Evolutionary conservation across 768 basidiomycete genomes (phyloP).

Genomic region (Kwoniella heveanensis): DNA sequence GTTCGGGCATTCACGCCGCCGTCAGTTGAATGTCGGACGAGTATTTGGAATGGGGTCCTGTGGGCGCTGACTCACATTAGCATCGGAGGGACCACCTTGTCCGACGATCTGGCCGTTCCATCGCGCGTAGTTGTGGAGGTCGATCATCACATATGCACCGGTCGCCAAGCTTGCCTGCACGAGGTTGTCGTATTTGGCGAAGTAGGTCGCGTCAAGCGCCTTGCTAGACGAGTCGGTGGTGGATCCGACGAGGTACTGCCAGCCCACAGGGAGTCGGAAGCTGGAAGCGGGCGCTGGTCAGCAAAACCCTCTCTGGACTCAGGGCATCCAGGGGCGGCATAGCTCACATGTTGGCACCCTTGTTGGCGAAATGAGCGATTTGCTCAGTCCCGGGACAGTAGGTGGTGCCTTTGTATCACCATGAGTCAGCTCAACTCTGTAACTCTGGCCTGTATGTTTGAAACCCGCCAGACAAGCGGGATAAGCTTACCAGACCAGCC

Average conservation of each 20-base stretch:
- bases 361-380: constrained; percentile 65
- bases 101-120: constrained; percentile 67
- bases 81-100: constrained; percentile 66
- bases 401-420: constrained; percentile 5
- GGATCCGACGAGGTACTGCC: constrained; percentile 63
- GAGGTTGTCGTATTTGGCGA: constrained; percentile 60
- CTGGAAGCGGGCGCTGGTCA: constrained; percentile 57
- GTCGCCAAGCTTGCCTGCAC: constrained; percentile 61
- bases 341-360: constrained; percentile 58
- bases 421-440: too few species aligned
- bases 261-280: constrained; percentile 66
- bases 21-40: too few species aligned
- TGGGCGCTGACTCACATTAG: constrained; percentile 30
- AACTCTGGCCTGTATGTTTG: too few species aligned
- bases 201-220: constrained; percentile 59
- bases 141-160: constrained; percentile 63
- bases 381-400: constrained; percentile 58
- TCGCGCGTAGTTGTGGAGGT: constrained; percentile 66
- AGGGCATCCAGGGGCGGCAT: constrained; percentile 2
- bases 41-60: too few species aligned
- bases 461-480: not conserved
- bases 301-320: constrained; percentile 53
- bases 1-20: too few species aligned
- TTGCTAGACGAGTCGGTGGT: constrained; percentile 33
- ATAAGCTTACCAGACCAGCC: constrained; percentile 25